Evolutionary conservation across 441 rosid genomes (phyloP).

Genomic region (Macaranga tanarius): DNA sequence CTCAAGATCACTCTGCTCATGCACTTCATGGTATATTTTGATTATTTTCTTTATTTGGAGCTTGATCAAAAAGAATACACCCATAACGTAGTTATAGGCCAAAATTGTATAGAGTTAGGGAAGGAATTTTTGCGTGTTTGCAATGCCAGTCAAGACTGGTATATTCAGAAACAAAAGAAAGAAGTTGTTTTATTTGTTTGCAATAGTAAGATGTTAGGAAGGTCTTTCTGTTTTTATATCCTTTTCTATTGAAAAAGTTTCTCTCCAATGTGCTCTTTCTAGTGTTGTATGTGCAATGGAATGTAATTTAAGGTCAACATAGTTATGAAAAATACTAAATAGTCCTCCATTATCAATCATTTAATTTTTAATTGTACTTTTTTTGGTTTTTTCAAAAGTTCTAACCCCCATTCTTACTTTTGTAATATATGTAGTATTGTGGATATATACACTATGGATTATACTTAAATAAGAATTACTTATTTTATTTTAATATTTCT

Average conservation of each 20-base stretch:
- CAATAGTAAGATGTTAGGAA: no score
- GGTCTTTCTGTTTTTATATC: no score
- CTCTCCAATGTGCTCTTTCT: no score
- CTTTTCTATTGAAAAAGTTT: no score
- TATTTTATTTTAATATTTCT: neutral
- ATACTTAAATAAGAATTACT: neutral
- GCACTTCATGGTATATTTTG: constrained; percentile 27
- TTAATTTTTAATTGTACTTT: neutral
- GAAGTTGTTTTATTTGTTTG: no score
- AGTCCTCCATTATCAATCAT: neutral
- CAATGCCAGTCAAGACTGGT: no score
- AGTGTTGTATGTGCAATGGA: no score
- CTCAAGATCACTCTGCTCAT: constrained; percentile 30
- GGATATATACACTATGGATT: neutral
- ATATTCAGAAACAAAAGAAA: no score
- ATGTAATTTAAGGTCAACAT: no score
- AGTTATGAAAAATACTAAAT: no score
- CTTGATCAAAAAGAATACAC: neutral
- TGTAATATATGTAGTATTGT: neutral
- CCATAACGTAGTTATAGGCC: neutral
- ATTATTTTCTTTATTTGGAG: neutral
- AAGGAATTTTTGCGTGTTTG: neutral
- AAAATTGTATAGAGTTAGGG: neutral
- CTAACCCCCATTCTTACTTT: neutral
- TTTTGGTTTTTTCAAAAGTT: neutral